Percentiles rank a stretch among this genome's conserved stretches.
These are phyloP conservation scores for Glonium stellatum DNA, from an alignment of 495 filamentous ascomycete genomes.

Conservation along the genomic window DNA sequence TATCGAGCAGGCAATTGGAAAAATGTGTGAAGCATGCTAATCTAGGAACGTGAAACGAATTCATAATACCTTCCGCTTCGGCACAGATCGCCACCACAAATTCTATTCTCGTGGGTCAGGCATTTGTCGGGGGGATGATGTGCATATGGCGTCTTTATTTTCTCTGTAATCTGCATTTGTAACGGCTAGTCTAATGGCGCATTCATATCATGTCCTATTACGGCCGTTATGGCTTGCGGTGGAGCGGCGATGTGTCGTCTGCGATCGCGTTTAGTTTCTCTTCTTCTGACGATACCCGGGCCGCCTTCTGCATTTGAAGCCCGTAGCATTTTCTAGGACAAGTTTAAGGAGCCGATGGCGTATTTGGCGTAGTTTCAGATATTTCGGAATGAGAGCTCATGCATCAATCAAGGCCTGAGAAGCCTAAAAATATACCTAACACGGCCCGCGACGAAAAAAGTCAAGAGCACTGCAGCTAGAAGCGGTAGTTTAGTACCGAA, in stretches of 20 bases:
- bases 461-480: not conserved
- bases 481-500: not conserved
- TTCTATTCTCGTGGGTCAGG: not conserved
- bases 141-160: not conserved
- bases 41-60: constrained; percentile 13
- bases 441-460: not conserved
- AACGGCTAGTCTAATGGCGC: not conserved
- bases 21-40: constrained; percentile 34
- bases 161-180: not conserved
- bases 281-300: constrained; percentile 22
- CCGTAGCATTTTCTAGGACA: constrained; percentile 3
- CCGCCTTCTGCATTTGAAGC: constrained; percentile 14
- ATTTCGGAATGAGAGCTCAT: not conserved
- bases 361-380: constrained; percentile 3
- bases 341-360: not conserved
- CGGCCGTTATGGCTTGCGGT: constrained; percentile 3
- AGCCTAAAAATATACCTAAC: not conserved
- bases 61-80: not conserved
- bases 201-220: constrained; percentile 16
- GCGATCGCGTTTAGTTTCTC: constrained; percentile 6
- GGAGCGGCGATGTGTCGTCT: constrained; percentile 1
- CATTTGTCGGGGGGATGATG: not conserved
- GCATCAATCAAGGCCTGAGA: not conserved
- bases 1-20: constrained; percentile 32
- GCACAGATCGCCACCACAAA: constrained; percentile 7